Base-by-base conservation (phyloP, 2,329 filamentous ascomycete species). In the Fusarium tricinctum region DNA sequence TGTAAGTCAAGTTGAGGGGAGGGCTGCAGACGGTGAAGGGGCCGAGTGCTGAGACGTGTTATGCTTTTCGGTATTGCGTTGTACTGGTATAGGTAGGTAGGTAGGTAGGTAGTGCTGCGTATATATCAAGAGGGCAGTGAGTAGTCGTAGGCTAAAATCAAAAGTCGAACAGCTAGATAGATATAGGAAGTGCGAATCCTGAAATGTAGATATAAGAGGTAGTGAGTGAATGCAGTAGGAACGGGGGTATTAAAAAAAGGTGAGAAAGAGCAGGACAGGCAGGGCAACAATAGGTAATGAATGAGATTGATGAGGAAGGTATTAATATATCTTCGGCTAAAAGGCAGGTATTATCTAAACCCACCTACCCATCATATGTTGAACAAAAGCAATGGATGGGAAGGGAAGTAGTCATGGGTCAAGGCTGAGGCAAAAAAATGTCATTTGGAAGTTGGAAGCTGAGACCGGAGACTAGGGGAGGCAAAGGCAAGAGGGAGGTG, bases 1-100 rank as follows among this genome's bases (percentile, higher is more conserved):
- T 69, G 62, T 69, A 69, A 69, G 66, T 69, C 66, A 40, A 63
- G 45, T 54, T 46, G 44, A 57, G 44, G 42, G 49, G 39, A 47
- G 23, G 23, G 44, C 17, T 43, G 51, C 54, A 35, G 45, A 67
- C 13, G 33, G 51, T 26, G 22, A 32, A 43, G 19, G 23, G 51
- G 61, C 38, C 30, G 28, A 48, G 30, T 20, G 23, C 40, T 58
- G 47, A 43, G 43, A 38, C 32, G 43, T 33, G 14, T 35, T 35
- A 8, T 35, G 7, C 33, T 17, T n/a, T n/a, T n/a, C 14, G 8
- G 33, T 35, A 15, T 35, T 35, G 33, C 44, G 14, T 32, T 30
- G 26, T 20, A 39, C 23, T 19, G 23, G 23, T 23, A 23, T 23
- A 23, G 23, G 22, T 23, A 23, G 22, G 23, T 23, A 23, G 23